phyloP scores from a whole-genome alignment of 352 stramenopile species.

The Pythium folliculosum region DNA sequence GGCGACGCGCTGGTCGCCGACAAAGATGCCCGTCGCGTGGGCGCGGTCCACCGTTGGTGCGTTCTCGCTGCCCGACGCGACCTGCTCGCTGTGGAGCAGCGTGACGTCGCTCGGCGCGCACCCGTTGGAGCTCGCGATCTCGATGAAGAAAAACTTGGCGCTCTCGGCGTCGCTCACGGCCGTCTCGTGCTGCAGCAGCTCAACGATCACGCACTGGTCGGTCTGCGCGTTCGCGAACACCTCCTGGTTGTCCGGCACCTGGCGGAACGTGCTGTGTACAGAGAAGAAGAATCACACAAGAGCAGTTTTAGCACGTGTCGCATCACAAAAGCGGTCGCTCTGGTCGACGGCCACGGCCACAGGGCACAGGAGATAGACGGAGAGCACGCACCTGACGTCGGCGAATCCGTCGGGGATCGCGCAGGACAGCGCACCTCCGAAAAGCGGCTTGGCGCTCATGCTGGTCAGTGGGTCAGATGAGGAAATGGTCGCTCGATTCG shows the following conservation, averaged over 20 bases:
- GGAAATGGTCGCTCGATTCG: background rate
- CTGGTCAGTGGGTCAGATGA: background rate
- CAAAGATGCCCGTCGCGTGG: constrained; percentile 49
- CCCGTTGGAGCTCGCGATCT: constrained; percentile 80
- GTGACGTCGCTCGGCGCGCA: constrained; percentile 58
- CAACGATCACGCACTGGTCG: constrained; percentile 83
- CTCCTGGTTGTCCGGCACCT: constrained; percentile 88
- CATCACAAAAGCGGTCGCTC: background rate
- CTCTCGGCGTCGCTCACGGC: constrained; percentile 47
- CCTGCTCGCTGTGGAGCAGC: constrained; percentile 48
- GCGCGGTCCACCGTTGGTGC: constrained; percentile 38
- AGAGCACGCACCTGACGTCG: constrained; percentile 67
- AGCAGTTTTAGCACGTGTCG: too few relatives aligned
- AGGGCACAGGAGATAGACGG: background rate
- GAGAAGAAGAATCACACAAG: background rate
- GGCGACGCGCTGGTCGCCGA: constrained; percentile 78
- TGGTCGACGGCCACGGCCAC: background rate
- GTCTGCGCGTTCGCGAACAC: constrained; percentile 82
- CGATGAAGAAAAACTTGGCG: constrained; percentile 82
- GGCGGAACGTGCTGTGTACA: constrained; percentile 56
- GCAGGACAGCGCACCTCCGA: constrained; percentile 75
- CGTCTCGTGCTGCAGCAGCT: constrained; percentile 74
- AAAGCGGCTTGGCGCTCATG: constrained; percentile 37
- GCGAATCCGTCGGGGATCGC: constrained; percentile 70
- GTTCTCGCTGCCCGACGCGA: constrained; percentile 21